Conservation (phyloP, 179 eudicot species). For the Monotropa hypopitys region DNA sequence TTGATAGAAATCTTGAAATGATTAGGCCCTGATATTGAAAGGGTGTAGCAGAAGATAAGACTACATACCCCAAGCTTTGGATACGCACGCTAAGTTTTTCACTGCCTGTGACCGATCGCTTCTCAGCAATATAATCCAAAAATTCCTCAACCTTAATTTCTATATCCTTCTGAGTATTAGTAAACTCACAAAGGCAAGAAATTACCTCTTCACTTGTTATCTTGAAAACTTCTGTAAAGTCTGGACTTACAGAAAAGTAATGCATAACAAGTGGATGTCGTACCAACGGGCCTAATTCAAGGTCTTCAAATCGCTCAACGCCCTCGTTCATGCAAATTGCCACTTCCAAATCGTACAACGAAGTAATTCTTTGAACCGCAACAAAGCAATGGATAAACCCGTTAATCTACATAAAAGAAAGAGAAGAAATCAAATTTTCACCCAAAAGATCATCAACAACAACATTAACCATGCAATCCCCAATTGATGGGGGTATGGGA, state of each 20-base stretch:
- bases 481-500: too few species aligned
- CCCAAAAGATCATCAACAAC: not conserved
- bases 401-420: conserved; percentile 35
- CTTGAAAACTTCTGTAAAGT: conserved; percentile 35
- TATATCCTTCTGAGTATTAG: conserved; percentile 19
- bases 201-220: conserved; percentile 56
- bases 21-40: not conserved
- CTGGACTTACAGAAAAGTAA: conserved; percentile 54
- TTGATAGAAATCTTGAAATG: not conserved
- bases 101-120: conserved; percentile 33
- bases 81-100: conserved; percentile 62
- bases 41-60: conserved; percentile 1
- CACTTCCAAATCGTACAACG: conserved; percentile 59
- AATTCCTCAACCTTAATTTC: conserved; percentile 37
- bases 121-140: conserved; percentile 49
- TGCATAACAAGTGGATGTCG: conserved; percentile 65
- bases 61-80: conserved; percentile 71
- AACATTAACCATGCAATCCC: too few species aligned
- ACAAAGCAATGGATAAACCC: conserved; percentile 80
- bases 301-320: conserved; percentile 54
- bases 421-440: not conserved
- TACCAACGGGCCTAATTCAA: conserved; percentile 73
- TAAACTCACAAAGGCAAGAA: conserved; percentile 33
- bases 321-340: conserved; percentile 76
- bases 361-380: conserved; percentile 51